Base-by-base conservation (phyloP, 2,329 filamentous ascomycete species). In the Alternaria infectoria region DNA sequence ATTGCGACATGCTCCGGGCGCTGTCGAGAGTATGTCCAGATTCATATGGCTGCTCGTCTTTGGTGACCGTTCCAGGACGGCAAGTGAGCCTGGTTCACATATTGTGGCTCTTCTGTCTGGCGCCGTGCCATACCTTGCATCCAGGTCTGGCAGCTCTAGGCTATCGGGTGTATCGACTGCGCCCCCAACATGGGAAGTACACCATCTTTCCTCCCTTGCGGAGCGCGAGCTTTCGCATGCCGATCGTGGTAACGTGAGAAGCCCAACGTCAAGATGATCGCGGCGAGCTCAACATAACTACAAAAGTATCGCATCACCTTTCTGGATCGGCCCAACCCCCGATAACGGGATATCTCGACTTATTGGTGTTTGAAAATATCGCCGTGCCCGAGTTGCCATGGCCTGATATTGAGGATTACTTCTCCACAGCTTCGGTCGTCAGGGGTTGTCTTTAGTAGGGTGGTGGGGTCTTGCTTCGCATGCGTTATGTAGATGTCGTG, bases 401-500 rank as follows among this genome's bases (percentile, higher is more conserved):
- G 49, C 23, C 28, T 11, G 49, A 13, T 51, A 30, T 30, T 32
- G 46, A 57, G 45, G 25, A 45, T n/a, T 54, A 30, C 25, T 44
- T 47, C 25, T 43, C 43, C 25, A 6, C 26, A 51, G 32, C 44
- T 50, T 47, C 25, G 8, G 19, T 15, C 13, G 45, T 21, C 11
- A 45, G 26, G 21, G 44, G 56, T 60, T 19, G 9, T 25, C 28
- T 36, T 40, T 25, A 32, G 49, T 21, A 52, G 51, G 57, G 55
- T 51, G 30, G 57, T 50, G 60, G 61, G 58, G 57, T 66, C 47
- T 57, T 55, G 55, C 43, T 62, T 65, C 64, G 62, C 62, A 62
- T 72, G 68, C 64, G 66, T 65, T 73, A 73, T 62, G 70, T 73
- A 73, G 71, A 57, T 72, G 28, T 68, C 47, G 69, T 73, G 71